Evolutionary conservation across 179 eudicot genomes (phyloP).

Genomic region (Nepenthes alata): DNA sequence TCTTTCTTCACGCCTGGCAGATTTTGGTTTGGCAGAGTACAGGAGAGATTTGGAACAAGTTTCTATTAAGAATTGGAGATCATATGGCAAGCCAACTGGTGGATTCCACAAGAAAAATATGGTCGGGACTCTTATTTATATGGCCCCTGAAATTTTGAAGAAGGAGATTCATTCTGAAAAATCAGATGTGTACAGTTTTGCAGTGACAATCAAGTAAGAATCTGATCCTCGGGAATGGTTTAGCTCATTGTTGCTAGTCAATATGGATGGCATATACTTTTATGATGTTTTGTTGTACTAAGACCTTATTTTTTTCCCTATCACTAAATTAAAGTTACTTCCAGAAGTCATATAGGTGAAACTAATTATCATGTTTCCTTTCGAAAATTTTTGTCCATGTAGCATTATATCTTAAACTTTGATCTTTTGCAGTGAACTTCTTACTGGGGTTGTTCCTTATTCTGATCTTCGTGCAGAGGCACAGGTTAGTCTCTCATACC

Average conservation of each 20-base stretch:
- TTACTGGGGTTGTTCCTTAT: slow-evolving; percentile 93
- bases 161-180: slow-evolving; percentile 78
- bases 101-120: slow-evolving; percentile 94
- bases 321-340: neutral
- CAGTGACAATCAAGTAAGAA: slow-evolving; percentile 76
- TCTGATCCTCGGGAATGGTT: neutral
- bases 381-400: neutral
- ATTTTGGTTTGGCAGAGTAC: slow-evolving; percentile 93
- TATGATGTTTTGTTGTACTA: neutral
- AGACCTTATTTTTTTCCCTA: neutral
- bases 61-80: slow-evolving; percentile 63
- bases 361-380: neutral
- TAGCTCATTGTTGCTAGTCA: too few relatives aligned
- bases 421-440: slow-evolving; percentile 66
- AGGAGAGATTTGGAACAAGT: slow-evolving; percentile 51
- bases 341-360: neutral
- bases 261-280: neutral
- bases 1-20: slow-evolving; percentile 58
- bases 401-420: neutral
- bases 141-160: slow-evolving; percentile 95
- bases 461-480: slow-evolving; percentile 94
- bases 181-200: slow-evolving; percentile 92
- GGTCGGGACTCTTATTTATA: slow-evolving; percentile 94
- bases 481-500: slow-evolving; percentile 45
- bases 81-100: slow-evolving; percentile 94